These are phyloP conservation scores for Fraxinus americana DNA, from an alignment of 257 asterid species.

Conservation along the genomic window DNA sequence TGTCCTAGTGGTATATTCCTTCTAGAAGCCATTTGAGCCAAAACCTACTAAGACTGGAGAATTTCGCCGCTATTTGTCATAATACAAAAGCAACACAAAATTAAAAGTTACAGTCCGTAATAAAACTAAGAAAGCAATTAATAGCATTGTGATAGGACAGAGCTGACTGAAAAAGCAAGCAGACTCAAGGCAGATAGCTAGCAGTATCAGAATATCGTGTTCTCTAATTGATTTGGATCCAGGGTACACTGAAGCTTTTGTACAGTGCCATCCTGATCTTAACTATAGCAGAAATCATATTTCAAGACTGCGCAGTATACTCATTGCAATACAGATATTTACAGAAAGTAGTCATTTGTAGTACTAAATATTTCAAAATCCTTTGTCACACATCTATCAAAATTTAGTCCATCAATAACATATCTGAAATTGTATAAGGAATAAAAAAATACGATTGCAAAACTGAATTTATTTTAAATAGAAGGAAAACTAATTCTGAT, in stretches of 20 bases:
- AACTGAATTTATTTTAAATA: not conserved
- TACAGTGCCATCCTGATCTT: not conserved
- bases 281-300: not conserved
- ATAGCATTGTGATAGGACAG: not conserved
- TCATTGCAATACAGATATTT: not conserved
- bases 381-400: not conserved
- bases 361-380: not conserved
- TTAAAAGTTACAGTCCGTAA: not conserved
- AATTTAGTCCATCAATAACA: not conserved
- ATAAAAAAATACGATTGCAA: not conserved
- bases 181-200: not conserved
- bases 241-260: not conserved
- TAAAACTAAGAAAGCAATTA: conserved; percentile 11
- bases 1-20: conserved; percentile 47
- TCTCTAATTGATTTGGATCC: not conserved
- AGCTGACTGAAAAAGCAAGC: not conserved
- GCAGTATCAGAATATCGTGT: not conserved
- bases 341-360: not conserved
- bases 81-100: conserved; percentile 2
- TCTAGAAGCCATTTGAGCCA: conserved; percentile 59
- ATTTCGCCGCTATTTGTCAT: not conserved
- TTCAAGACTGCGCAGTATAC: not conserved
- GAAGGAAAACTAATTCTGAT: not conserved
- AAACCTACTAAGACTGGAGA: conserved; percentile 14
- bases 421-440: not conserved